Conservation (phyloP, 1,284 basidiomycete genomes). For the Mrakiaceae sp. region DNA sequence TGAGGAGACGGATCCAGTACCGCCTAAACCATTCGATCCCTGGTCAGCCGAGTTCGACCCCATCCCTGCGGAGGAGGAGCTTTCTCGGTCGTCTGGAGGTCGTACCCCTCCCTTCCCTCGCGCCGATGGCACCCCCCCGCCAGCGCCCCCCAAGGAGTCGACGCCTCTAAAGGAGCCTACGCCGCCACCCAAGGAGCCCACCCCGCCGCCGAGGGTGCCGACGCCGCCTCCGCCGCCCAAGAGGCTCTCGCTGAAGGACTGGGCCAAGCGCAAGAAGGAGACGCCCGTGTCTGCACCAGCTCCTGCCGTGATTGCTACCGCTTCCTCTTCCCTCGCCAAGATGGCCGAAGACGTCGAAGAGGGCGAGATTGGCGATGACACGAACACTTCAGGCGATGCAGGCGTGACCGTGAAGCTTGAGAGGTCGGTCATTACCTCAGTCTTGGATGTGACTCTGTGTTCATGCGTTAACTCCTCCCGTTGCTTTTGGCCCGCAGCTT, state of each 20-base stretch:
- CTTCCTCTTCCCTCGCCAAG: not conserved
- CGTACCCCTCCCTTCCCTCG: too few relatives aligned
- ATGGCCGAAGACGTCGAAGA: not conserved
- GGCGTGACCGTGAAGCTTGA: too few relatives aligned
- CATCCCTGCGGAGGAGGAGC: not conserved
- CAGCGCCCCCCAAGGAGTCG: slow-evolving; percentile 18
- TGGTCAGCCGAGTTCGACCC: slow-evolving; percentile 4
- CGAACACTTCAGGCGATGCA: too few relatives aligned
- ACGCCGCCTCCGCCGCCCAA: slow-evolving; percentile 18
- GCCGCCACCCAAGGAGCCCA: slow-evolving; percentile 21
- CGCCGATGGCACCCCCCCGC: slow-evolving; percentile 1
- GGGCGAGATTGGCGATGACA: too few relatives aligned
- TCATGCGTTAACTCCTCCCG: too few relatives aligned
- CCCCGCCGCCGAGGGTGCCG: slow-evolving; percentile 21
- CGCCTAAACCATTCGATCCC: not conserved
- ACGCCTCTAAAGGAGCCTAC: slow-evolving; percentile 20
- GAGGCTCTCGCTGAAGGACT: slow-evolving; percentile 14
- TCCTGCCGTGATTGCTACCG: not conserved
- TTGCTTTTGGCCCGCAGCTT: too few relatives aligned
- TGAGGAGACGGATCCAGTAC: not conserved
- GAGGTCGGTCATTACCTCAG: too few relatives aligned
- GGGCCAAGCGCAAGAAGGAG: slow-evolving; percentile 13
- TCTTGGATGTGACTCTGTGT: not conserved
- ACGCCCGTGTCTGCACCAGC: not conserved
- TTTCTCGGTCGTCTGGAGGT: not conserved